Conservation (phyloP, 495 filamentous ascomycete genomes). For the Staphylotrichum tortipilum region DNA sequence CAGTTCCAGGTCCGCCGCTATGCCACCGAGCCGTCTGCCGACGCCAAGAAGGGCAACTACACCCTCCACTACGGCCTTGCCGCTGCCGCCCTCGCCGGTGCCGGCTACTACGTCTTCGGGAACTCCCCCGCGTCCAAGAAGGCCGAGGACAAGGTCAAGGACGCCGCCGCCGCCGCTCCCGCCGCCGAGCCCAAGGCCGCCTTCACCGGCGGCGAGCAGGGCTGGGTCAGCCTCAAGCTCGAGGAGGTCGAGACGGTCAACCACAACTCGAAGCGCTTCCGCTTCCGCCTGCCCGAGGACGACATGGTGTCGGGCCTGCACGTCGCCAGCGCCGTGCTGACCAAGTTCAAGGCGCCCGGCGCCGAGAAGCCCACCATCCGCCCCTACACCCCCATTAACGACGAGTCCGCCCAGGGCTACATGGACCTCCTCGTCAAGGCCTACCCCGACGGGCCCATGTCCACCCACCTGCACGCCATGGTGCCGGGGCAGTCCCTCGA, state of each 20-base stretch:
- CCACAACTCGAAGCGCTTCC: slow-evolving; percentile 82
- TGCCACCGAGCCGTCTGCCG: slow-evolving; percentile 41
- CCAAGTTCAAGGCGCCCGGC: slow-evolving; percentile 72
- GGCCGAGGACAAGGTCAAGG: slow-evolving; percentile 42
- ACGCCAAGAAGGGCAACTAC: slow-evolving; percentile 30
- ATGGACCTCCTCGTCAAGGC: slow-evolving; percentile 86
- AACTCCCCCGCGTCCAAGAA: slow-evolving; percentile 39
- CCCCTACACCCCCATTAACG: slow-evolving; percentile 86
- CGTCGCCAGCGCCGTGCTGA: slow-evolving; percentile 75
- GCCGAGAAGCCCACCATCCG: slow-evolving; percentile 76
- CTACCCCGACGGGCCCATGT: slow-evolving; percentile 89
- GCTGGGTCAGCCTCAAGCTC: slow-evolving; percentile 72
- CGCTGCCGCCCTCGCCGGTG: slow-evolving; percentile 36
- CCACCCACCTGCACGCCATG: slow-evolving; percentile 76
- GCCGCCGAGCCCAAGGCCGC: slow-evolving; percentile 39
- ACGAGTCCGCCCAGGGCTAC: slow-evolving; percentile 69
- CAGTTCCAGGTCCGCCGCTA: slow-evolving; percentile 36
- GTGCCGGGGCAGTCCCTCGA: slow-evolving; percentile 67
- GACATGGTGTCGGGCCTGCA: slow-evolving; percentile 74
- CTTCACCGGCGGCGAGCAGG: slow-evolving; percentile 80
- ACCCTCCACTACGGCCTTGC: slow-evolving; percentile 34
- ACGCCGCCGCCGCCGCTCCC: slow-evolving; percentile 21
- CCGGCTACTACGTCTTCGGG: slow-evolving; percentile 45
- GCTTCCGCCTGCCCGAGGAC: slow-evolving; percentile 74
- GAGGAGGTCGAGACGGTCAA: slow-evolving; percentile 68